Evolutionary conservation across 352 stramenopile species (phyloP), one percentile per base, ranked within the genome.

Genomic region (Globisporangium camurandrum): DNA sequence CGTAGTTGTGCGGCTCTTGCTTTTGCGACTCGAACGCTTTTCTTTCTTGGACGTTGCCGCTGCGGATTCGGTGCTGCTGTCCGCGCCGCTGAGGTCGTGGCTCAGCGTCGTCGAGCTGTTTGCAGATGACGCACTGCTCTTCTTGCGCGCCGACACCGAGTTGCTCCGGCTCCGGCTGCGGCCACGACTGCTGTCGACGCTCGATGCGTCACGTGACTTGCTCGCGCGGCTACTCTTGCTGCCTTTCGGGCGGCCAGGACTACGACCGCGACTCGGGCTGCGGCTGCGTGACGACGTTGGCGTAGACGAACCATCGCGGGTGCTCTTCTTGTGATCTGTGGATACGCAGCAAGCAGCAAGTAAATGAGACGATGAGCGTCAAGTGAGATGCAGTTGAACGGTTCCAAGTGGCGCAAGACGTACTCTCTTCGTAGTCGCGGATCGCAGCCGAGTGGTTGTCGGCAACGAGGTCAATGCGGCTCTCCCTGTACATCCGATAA

Each of bases 371-470:
- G n/a, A n/a, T n/a, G n/a, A n/a, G n/a, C n/a, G n/a, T n/a, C n/a
- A n/a, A n/a, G n/a, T n/a, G n/a, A n/a, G n/a, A n/a, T n/a, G n/a
- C n/a, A n/a, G n/a, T n/a, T n/a, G n/a, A n/a, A n/a, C n/a, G n/a
- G n/a, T n/a, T n/a, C n/a, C n/a, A n/a, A n/a, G n/a, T n/a, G n/a
- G n/a, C n/a, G n/a, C n/a, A n/a, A 26, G 4, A 73, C 65, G 42
- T 54, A 86, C 72, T 54, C 36, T 81, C 69, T 64, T 91, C 79
- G 47, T 77, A 93, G 31, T 62, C 57, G 46, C 79, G 84, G 49
- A 93, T 85, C 53, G 86, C 61, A 3, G 69, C 49, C 43, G 64
- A 80, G 62, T 89, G 87, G 20, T 79, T 79, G 57, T 93, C 82
- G 2, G 76, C 72, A 46, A 84, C 69, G 26, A 93, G 68, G 46